These are phyloP conservation scores for Nitzschia sp. DNA, from an alignment of 108 stramenopile genomes.

Conservation along the genomic window DNA sequence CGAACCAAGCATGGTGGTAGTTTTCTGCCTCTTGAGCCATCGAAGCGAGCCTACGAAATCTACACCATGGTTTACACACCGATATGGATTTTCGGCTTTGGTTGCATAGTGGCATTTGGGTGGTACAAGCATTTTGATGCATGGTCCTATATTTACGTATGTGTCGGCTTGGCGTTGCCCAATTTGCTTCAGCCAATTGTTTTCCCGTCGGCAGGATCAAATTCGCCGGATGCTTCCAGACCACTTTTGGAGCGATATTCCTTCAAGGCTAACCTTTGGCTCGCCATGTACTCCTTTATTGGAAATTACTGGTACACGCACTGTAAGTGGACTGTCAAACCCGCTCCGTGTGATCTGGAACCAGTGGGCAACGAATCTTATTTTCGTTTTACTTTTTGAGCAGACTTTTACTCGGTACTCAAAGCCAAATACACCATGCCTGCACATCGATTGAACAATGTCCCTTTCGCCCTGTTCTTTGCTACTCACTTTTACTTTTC, in stretches of 20 bases:
- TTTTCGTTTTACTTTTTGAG: no score
- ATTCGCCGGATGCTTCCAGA: slow-evolving; percentile 66
- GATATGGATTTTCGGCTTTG: slow-evolving; percentile 85
- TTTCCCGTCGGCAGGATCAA: slow-evolving; percentile 58
- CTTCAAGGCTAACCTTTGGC: slow-evolving; percentile 91
- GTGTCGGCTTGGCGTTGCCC: slow-evolving; percentile 78
- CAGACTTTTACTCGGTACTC: slow-evolving; percentile 95
- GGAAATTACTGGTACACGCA: slow-evolving; percentile 98
- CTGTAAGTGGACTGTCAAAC: no score
- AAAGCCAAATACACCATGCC: slow-evolving; percentile 95
- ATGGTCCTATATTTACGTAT: slow-evolving; percentile 70
- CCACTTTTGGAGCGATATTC: slow-evolving; percentile 80
- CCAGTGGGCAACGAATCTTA: no score
- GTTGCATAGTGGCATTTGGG: slow-evolving; percentile 74
- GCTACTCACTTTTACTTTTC: slow-evolving; percentile 98
- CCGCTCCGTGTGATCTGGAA: no score
- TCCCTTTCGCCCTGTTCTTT: slow-evolving; percentile 93
- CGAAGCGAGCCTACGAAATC: slow-evolving; percentile 81
- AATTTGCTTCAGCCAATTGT: slow-evolving; percentile 85
- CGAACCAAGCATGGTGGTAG: slow-evolving; percentile 14
- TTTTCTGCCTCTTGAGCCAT: slow-evolving; percentile 62
- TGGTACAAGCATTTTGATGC: slow-evolving; percentile 84
- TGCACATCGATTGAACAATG: slow-evolving; percentile 91
- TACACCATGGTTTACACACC: slow-evolving; percentile 75
- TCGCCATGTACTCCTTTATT: slow-evolving; percentile 93